phyloP scores from a whole-genome alignment of 495 filamentous ascomycete species.

The Lasiosphaeria miniovina region DNA sequence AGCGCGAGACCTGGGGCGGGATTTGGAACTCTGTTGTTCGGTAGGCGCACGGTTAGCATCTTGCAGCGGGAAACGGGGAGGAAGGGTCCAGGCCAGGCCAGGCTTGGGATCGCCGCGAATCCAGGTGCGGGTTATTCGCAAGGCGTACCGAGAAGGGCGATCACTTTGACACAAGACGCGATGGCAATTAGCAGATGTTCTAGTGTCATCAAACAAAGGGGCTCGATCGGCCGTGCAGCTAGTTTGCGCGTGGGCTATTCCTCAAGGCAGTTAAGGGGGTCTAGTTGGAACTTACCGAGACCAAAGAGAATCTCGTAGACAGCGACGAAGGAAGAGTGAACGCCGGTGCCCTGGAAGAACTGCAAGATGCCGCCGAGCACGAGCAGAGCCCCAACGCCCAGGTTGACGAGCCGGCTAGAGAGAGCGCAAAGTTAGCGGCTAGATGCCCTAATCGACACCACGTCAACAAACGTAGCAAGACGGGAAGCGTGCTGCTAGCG shows the following conservation, averaged over 20 bases:
- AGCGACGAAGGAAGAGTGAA: constrained; percentile 68
- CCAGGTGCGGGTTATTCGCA: constrained; percentile 3
- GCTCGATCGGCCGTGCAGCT: neutral
- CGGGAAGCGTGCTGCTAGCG: neutral
- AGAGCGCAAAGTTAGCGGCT: neutral
- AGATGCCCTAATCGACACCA: neutral
- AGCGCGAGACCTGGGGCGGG: constrained; percentile 84
- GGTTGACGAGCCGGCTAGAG: constrained; percentile 84
- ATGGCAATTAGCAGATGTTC: neutral
- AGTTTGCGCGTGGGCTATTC: too few species aligned
- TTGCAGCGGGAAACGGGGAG: neutral
- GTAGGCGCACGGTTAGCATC: constrained; percentile 12
- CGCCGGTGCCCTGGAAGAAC: constrained; percentile 58
- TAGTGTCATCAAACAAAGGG: neutral
- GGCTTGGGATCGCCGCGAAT: constrained; percentile 21
- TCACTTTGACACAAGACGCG: constrained; percentile 39
- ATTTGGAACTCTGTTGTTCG: constrained; percentile 74
- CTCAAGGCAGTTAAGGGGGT: too few species aligned
- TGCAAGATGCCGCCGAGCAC: constrained; percentile 84
- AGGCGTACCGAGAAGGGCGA: constrained; percentile 49
- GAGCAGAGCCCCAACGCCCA: constrained; percentile 84
- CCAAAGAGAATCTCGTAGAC: constrained; percentile 89
- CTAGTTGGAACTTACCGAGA: constrained; percentile 60
- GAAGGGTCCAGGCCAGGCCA: neutral
- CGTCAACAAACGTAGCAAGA: neutral